phyloP scores from a whole-genome alignment of 768 basidiomycete species.

The Gloeophyllum trabeum region DNA sequence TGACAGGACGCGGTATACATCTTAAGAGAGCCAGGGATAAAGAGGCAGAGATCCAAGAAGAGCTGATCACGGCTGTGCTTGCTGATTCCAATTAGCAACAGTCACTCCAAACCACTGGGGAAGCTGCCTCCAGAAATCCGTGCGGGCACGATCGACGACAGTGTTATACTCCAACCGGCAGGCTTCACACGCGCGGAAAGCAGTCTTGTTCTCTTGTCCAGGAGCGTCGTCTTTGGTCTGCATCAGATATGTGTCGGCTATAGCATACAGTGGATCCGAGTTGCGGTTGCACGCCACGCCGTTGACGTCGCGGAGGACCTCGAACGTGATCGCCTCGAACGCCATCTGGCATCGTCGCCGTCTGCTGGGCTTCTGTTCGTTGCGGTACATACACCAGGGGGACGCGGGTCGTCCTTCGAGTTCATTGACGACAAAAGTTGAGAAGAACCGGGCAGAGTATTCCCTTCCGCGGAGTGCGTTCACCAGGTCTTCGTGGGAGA shows the following conservation, averaged over 20 bases:
- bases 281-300: slow-evolving; percentile 54
- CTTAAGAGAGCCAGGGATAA: too few relatives aligned
- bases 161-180: slow-evolving; percentile 52
- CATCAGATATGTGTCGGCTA: slow-evolving; percentile 57
- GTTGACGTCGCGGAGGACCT: slow-evolving; percentile 64
- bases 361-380: slow-evolving; percentile 29
- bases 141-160: slow-evolving; percentile 46
- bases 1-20: too few relatives aligned
- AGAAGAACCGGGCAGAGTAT: slow-evolving; percentile 61
- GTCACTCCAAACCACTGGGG: slow-evolving; percentile 59
- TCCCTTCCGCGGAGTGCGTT: slow-evolving; percentile 59
- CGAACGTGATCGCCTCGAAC: slow-evolving; percentile 66
- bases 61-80: too few relatives aligned
- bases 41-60: too few relatives aligned
- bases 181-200: slow-evolving; percentile 51
- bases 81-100: slow-evolving; percentile 22
- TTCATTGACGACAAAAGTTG: slow-evolving; percentile 66
- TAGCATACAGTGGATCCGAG: slow-evolving; percentile 62
- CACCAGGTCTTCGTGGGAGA: slow-evolving; percentile 44
- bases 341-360: slow-evolving; percentile 56
- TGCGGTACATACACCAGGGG: slow-evolving; percentile 33
- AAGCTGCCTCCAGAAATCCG: slow-evolving; percentile 54
- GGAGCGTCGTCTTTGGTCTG: slow-evolving; percentile 39
- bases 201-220: slow-evolving; percentile 26
- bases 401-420: slow-evolving; percentile 55